These are phyloP conservation scores for Rostrohypoxylon terebratum DNA, from an alignment of 495 filamentous ascomycete species.

Conservation along the genomic window DNA sequence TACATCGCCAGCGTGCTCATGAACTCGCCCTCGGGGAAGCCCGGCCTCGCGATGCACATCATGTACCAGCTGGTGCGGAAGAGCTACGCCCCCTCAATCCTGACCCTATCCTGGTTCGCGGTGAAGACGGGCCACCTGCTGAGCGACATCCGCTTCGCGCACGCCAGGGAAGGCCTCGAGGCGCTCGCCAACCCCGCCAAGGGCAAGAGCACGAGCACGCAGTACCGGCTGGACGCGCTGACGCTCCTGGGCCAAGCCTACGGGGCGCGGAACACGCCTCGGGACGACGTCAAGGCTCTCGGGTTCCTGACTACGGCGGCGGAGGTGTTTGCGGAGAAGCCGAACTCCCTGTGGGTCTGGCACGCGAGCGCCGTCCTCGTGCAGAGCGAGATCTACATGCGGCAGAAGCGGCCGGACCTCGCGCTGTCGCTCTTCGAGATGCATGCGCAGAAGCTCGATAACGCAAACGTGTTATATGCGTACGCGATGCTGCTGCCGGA, in stretches of 20 bases:
- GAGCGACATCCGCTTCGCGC: slow-evolving; percentile 28
- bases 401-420: slow-evolving; percentile 20
- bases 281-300: slow-evolving; percentile 20
- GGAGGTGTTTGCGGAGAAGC: neutral
- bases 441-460: slow-evolving; percentile 49
- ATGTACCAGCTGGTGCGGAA: slow-evolving; percentile 19
- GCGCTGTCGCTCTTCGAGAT: slow-evolving; percentile 43
- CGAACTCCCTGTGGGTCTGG: slow-evolving; percentile 45
- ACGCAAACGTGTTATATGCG: slow-evolving; percentile 30
- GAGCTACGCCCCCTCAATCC: slow-evolving; percentile 34
- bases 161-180: slow-evolving; percentile 13
- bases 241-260: slow-evolving; percentile 32
- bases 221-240: slow-evolving; percentile 39
- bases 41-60: slow-evolving; percentile 29
- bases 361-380: slow-evolving; percentile 45
- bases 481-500: slow-evolving; percentile 46
- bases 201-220: no score
- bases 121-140: neutral
- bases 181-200: no score
- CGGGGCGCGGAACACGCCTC: neutral
- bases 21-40: neutral
- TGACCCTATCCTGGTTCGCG: slow-evolving; percentile 26
- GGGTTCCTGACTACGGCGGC: slow-evolving; percentile 15
- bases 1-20: slow-evolving; percentile 24
- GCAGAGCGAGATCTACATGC: slow-evolving; percentile 40